phyloP scores from a whole-genome alignment of 129 eudicot genomes.

The Kitagawia praeruptora region DNA sequence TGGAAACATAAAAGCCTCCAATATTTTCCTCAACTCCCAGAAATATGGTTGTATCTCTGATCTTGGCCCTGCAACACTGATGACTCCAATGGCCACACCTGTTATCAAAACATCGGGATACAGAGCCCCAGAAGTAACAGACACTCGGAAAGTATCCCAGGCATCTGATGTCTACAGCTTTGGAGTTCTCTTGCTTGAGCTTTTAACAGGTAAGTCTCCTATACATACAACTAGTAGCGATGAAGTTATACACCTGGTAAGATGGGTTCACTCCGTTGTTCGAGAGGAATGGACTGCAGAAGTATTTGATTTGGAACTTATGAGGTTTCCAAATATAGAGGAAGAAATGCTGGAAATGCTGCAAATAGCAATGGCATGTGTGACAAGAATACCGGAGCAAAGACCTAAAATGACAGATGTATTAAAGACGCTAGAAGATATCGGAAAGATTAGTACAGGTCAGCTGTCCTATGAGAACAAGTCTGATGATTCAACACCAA shows the following conservation, averaged over 20 bases:
- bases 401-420: constrained; percentile 74
- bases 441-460: constrained; percentile 35
- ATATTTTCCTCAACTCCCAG: constrained; percentile 66
- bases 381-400: constrained; percentile 55
- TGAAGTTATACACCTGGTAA: constrained; percentile 68
- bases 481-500: constrained; percentile 54
- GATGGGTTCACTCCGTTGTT: constrained; percentile 92
- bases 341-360: constrained; percentile 87
- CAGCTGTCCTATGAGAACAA: constrained; percentile 21
- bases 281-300: constrained; percentile 98
- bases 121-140: constrained; percentile 79
- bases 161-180: constrained; percentile 71
- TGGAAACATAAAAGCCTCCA: constrained; percentile 87
- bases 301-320: constrained; percentile 72
- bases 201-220: constrained; percentile 77
- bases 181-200: constrained; percentile 78
- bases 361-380: constrained; percentile 80
- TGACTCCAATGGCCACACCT: constrained; percentile 50
- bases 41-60: constrained; percentile 58
- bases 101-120: constrained; percentile 46
- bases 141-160: constrained; percentile 58
- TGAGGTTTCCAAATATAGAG: constrained; percentile 74
- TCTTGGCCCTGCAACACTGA: constrained; percentile 62
- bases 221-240: constrained; percentile 51
- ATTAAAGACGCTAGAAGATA: constrained; percentile 59